These are phyloP conservation scores for Stagonosporopsis rhizophila DNA, from an alignment of 2,329 filamentous ascomycete species.

Conservation along the genomic window DNA sequence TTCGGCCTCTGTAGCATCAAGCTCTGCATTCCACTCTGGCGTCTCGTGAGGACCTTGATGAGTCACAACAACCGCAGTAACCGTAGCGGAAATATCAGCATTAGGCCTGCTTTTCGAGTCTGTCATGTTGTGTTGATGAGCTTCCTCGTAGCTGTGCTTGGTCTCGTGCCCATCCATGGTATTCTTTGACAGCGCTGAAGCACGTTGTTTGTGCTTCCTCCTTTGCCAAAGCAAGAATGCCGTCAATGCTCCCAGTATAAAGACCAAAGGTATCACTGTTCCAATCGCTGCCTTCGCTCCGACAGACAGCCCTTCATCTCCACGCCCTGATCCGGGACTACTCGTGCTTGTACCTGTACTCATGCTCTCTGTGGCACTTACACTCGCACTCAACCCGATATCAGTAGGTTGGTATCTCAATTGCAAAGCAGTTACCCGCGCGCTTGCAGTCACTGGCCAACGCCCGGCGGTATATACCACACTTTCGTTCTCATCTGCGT, in stretches of 20 bases:
- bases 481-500: constrained; percentile 31
- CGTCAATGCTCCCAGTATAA: constrained; percentile 58
- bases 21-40: constrained; percentile 33
- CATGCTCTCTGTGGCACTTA: constrained; percentile 8
- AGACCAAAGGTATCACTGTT: constrained; percentile 87
- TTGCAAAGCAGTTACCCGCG: constrained; percentile 24
- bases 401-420: constrained; percentile 26
- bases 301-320: constrained; percentile 60
- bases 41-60: constrained; percentile 15
- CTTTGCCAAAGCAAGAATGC: constrained; percentile 28
- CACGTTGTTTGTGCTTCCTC: constrained; percentile 18
- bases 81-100: not conserved
- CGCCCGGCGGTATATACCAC: constrained; percentile 17
- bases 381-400: constrained; percentile 5
- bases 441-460: constrained; percentile 22
- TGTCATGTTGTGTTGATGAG: not conserved
- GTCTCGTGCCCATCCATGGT: constrained; percentile 10
- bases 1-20: constrained; percentile 29
- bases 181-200: not conserved
- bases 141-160: constrained; percentile 9
- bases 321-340: not conserved
- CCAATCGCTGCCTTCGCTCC: constrained; percentile 83
- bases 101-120: not conserved
- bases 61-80: not conserved
- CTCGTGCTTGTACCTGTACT: not conserved